A percentile compares a stretch with the other conserved stretches of the same genome.
Conservation (phyloP, 2,329 filamentous ascomycete species). For the Arachnomyces sp. region DNA sequence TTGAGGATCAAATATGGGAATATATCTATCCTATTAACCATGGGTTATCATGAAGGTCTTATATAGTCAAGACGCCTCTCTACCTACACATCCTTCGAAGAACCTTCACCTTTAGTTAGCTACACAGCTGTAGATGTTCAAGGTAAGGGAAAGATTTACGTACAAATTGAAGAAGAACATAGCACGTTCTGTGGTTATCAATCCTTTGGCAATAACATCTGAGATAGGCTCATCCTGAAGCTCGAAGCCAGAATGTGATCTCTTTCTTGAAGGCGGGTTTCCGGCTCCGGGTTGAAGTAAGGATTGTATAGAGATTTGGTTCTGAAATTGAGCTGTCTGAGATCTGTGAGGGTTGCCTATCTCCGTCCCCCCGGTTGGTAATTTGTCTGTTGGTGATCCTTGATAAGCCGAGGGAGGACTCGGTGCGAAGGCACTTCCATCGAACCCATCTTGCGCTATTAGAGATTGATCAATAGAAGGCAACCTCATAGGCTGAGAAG, state of each 20-base stretch:
- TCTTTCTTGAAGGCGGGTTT: conserved; percentile 15
- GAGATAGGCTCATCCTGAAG: conserved; percentile 25
- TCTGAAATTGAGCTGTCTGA: conserved; percentile 1
- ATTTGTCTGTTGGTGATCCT: too few relatives aligned
- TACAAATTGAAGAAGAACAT: conserved; percentile 27
- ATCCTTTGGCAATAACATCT: conserved; percentile 28
- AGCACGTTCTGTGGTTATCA: conserved; percentile 28
- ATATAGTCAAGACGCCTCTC: not conserved
- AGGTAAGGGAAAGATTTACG: not conserved
- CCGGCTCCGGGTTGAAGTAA: conserved; percentile 2
- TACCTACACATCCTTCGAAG: conserved; percentile 30
- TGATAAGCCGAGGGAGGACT: too few relatives aligned
- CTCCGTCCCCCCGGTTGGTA: too few relatives aligned
- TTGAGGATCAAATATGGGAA: conserved; percentile 42
- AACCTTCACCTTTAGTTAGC: conserved; percentile 17
- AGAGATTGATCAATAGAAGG: too few relatives aligned
- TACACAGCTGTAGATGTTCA: conserved; percentile 2
- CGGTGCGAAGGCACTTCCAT: too few relatives aligned
- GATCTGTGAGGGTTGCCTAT: too few relatives aligned
- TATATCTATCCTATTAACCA: conserved; percentile 36
- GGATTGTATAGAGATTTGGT: conserved; percentile 6
- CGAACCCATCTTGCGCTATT: too few relatives aligned
- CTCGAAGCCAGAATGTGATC: conserved; percentile 27
- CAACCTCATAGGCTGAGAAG: too few relatives aligned
- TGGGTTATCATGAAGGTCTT: not conserved